Evolutionary conservation across 2,329 filamentous ascomycete genomes (phyloP), one percentile per base, ranked within the genome.

Genomic region (Alternaria novae-zelandiae): DNA sequence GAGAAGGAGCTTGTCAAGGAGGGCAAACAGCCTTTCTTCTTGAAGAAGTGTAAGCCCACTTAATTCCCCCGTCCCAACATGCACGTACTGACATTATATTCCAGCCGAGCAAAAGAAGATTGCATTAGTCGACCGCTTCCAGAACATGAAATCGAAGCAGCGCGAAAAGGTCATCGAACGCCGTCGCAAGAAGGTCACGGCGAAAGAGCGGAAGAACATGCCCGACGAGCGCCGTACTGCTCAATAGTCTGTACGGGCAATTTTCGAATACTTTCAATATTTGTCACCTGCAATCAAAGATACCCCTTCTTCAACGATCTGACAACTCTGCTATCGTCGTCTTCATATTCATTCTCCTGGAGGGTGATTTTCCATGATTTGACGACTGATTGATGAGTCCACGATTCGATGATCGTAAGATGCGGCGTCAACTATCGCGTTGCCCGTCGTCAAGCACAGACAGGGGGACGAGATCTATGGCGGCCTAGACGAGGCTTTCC

Each of bases 21-120:
- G 82, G 96, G 96, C 65, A 97, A 97, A 88, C 89, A 87, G 78
- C 95, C 96, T 0, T 99, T 94, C 82, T 98, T 93, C 81, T 83
- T 98, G 73, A 99, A 99, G 88, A 90, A 90, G 83, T 83, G 84
- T 21, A 25, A 7, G 28, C 3, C 28, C 51, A 44, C 44, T 3
- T 43, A 8, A 10, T n/a, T 9, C 21, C 23, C 6, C 10, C 30
- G 13, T 43, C 7, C 17, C 44, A 15, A 4, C 8, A 11, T 44
- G 25, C 36, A 23, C 25, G 43, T 65, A 56, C 75, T 77, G 56
- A 77, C 59, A 50, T 1, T 1, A 36, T 23, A 6, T 55, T 59
- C 28, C 61, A 79, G 89, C 90, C 75, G 95, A 97, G 82, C 88
- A 96, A 84, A 97, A 96, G 89, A 93, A 95, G 85, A 85, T 90